Evolutionary conservation across 1,139 yeast genomes (phyloP).

Genomic region (Hansenula sp.): DNA sequence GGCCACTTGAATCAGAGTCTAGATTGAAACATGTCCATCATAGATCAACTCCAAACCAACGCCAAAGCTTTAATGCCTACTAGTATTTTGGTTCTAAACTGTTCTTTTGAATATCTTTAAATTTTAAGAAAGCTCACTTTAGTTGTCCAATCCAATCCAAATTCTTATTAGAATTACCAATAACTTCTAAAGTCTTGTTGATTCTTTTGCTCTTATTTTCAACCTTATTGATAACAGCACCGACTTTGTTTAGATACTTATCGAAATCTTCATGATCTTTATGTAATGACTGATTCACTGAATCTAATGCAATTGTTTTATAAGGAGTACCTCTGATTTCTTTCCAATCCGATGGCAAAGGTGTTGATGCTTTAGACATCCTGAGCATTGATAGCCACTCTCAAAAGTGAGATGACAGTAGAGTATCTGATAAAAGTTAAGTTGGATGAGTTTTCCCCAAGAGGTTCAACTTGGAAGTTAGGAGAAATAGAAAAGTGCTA

Average conservation of each 20-base stretch:
- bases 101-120: too few relatives aligned
- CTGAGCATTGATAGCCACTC: neutral
- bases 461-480: too few relatives aligned
- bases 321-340: neutral
- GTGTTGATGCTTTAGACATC: neutral
- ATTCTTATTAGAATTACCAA: neutral
- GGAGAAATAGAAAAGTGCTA: too few relatives aligned
- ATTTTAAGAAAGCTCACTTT: too few relatives aligned
- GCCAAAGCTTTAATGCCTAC: too few relatives aligned
- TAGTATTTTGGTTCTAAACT: too few relatives aligned
- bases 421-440: too few relatives aligned
- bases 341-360: neutral
- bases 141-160: constrained; percentile 1
- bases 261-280: neutral
- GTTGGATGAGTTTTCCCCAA: too few relatives aligned
- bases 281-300: neutral
- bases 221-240: constrained; percentile 1
- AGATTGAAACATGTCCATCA: too few relatives aligned
- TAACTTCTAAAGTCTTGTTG: neutral
- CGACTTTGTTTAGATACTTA: neutral
- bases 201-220: neutral
- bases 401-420: too few relatives aligned
- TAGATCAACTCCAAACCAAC: too few relatives aligned
- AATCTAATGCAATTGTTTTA: neutral
- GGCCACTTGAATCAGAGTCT: too few relatives aligned